Evolutionary conservation across 2,329 filamentous ascomycete genomes (phyloP), one percentile per base, ranked within the genome.

Genomic region (Xylaria sp.): DNA sequence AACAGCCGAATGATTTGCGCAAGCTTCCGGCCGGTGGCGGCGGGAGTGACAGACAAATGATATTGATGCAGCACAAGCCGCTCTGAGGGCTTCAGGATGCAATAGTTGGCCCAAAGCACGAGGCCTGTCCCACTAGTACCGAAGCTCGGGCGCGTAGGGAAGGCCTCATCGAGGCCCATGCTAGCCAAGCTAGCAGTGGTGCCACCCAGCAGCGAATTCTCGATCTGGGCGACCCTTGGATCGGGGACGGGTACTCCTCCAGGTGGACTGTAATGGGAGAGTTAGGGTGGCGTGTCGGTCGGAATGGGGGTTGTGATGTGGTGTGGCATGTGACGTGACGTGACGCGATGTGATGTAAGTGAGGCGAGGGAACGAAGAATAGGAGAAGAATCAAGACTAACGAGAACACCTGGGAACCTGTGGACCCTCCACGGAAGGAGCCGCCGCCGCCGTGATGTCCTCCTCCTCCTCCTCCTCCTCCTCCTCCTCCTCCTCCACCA

Each of bases 81-180:
- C 1, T 31, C 2, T 20, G 38, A 29, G 13, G 39, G 15, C 7
- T 49, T 5, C 11, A 67, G 22, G 22, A 11, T 7, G 25, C 53
- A 61, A n/a, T 69, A 69, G 44, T 69, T 69, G 9, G 68, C 63
- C 51, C 65, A 54, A 4, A 69, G 65, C 6, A 33, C 17, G 13
- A 67, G 1, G 13, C 5, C 3, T 13, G 1, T 10, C 3, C 67
- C 67, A 9, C 55, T 53, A 4, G 25, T 27, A n/a, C 67, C 67
- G 13, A 67, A 69, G 42, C 45, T 50, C 20, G 67, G 67, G 31
- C 67, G 67, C 22, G 2, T 2, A 31, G 66, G 67, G 17, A 58
- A 31, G 5, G 7, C 17, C 4, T 54, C 38, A n/a, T 15, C 2
- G 22, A 61, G 38, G 4, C 31, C 50, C 25, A 61, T 13, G n/a